phyloP scores from a whole-genome alignment of 2,329 filamentous ascomycete genomes.

The Diaporthe helianthi region DNA sequence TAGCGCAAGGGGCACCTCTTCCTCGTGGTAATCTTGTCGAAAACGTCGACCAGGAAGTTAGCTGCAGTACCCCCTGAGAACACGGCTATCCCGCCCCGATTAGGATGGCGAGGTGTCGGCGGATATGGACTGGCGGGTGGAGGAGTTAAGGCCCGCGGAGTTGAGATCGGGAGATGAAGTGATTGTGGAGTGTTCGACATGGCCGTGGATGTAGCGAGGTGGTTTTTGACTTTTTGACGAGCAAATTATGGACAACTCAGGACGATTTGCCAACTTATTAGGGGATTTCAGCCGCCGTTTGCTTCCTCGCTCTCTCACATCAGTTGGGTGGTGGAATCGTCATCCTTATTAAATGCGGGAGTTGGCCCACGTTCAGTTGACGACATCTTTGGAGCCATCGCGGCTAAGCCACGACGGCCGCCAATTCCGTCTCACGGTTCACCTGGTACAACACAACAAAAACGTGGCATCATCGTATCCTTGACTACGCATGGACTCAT shows the following conservation, averaged over 20 bases:
- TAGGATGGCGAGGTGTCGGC: constrained; percentile 23
- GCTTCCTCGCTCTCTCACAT: neutral
- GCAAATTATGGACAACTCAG: neutral
- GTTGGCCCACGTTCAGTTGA: neutral
- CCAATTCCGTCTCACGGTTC: constrained; percentile 8
- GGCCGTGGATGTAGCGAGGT: neutral
- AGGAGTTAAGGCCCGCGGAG: constrained; percentile 22
- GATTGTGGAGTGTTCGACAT: constrained; percentile 14
- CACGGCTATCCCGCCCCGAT: constrained; percentile 71
- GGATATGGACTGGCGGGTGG: constrained; percentile 18
- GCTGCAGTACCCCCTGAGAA: constrained; percentile 95
- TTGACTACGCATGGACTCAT: neutral
- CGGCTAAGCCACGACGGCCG: constrained; percentile 25
- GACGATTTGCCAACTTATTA: neutral
- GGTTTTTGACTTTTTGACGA: neutral
- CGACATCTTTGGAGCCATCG: constrained; percentile 16
- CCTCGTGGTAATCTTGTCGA: constrained; percentile 69
- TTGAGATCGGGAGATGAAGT: neutral
- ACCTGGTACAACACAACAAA: neutral
- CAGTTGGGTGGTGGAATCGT: neutral
- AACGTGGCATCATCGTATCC: constrained; percentile 41
- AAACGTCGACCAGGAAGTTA: constrained; percentile 92
- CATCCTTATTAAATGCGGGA: constrained; percentile 7
- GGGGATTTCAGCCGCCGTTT: neutral
- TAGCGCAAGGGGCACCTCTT: constrained; percentile 77